Percentiles rank a stretch among this genome's conserved stretches.
Conservation (phyloP, 257 asterid species). For the Apocynum venetum region DNA sequence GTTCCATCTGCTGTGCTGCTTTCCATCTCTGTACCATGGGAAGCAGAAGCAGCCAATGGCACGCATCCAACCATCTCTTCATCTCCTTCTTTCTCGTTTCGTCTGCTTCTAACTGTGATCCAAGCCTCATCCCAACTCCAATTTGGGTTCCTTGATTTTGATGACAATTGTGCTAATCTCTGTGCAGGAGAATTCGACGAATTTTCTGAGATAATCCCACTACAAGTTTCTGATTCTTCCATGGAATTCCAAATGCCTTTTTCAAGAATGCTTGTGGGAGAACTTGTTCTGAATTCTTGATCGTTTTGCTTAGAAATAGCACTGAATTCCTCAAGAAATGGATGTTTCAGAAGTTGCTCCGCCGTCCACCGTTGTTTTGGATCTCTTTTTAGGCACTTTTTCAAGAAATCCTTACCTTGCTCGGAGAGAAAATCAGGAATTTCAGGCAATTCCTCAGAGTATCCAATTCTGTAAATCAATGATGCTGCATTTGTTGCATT, state of each 20-base stretch:
- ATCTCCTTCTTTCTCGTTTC: conserved; percentile 7
- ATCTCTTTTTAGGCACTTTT: conserved; percentile 51
- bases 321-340: conserved; percentile 34
- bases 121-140: conserved; percentile 43
- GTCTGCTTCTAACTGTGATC: conserved; percentile 41
- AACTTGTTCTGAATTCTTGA: conserved; percentile 17
- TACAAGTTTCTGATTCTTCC: conserved; percentile 29
- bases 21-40: conserved; percentile 13
- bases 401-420: conserved; percentile 57
- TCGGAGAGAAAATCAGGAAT: conserved; percentile 54
- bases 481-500: conserved; percentile 27
- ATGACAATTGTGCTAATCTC: conserved; percentile 28
- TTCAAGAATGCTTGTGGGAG: conserved; percentile 79
- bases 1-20: conserved; percentile 10
- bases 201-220: conserved; percentile 6
- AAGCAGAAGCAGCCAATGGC: conserved; percentile 17
- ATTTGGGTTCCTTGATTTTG: conserved; percentile 22
- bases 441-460: conserved; percentile 52
- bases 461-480: conserved; percentile 48
- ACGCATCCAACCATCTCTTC: conserved; percentile 7
- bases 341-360: conserved; percentile 50
- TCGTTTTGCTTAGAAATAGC: not conserved
- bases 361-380: conserved; percentile 63
- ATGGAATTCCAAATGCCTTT: conserved; percentile 62
- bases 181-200: conserved; percentile 12